Conservation (phyloP, 495 filamentous ascomycete genomes). For the Oidiodendron maius region DNA sequence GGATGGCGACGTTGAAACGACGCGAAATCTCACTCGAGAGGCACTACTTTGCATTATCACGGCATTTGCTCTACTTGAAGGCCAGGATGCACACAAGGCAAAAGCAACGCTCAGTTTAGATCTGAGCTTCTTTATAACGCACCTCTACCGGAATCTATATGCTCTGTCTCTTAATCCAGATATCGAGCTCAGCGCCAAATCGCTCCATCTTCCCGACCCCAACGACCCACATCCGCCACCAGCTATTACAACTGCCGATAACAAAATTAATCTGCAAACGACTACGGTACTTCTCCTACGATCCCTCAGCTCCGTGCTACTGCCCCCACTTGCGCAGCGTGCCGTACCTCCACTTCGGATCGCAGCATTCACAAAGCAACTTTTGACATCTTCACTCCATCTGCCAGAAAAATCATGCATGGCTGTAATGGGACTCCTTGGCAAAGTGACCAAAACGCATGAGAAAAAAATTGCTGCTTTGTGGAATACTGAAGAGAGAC, state of each 20-base stretch:
- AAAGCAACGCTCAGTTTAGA: slow-evolving; percentile 68
- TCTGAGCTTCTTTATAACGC: slow-evolving; percentile 87
- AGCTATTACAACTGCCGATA: slow-evolving; percentile 26
- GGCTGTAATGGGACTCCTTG: slow-evolving; percentile 68
- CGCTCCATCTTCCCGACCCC: slow-evolving; percentile 74
- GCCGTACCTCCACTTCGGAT: slow-evolving; percentile 69
- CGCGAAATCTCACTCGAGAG: slow-evolving; percentile 71
- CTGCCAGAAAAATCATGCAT: slow-evolving; percentile 80
- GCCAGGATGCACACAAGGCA: slow-evolving; percentile 73
- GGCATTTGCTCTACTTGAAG: slow-evolving; percentile 86
- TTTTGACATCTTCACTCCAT: slow-evolving; percentile 75
- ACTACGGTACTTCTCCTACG: slow-evolving; percentile 86
- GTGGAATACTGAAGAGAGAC: slow-evolving; percentile 87
- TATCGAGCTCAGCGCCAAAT: slow-evolving; percentile 77
- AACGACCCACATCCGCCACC: slow-evolving; percentile 28
- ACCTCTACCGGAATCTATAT: slow-evolving; percentile 81
- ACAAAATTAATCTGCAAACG: slow-evolving; percentile 88
- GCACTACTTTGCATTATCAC: slow-evolving; percentile 92
- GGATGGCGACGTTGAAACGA: slow-evolving; percentile 32
- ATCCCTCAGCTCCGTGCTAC: slow-evolving; percentile 70
- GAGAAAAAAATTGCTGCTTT: slow-evolving; percentile 61
- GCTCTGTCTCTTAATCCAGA: slow-evolving; percentile 73
- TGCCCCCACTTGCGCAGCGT: slow-evolving; percentile 56
- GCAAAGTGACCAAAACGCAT: slow-evolving; percentile 67
- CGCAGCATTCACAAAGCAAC: slow-evolving; percentile 87